Conservation (phyloP, 2,329 filamentous ascomycete species). For the Myriosclerotinia curreyana region DNA sequence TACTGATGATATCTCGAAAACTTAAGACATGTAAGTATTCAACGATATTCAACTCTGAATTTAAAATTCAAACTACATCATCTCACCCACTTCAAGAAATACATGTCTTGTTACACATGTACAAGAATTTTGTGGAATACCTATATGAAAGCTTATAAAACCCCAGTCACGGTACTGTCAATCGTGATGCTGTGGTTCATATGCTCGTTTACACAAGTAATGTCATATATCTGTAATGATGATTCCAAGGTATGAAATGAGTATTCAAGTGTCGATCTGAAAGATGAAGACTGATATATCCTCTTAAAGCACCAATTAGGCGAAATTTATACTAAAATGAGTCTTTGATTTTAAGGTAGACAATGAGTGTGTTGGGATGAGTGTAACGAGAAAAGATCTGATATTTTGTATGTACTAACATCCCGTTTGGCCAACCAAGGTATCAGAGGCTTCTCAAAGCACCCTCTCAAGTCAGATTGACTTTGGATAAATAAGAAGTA, state of each 20-base stretch:
- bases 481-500: not conserved
- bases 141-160: no score
- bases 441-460: no score
- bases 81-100: conserved; percentile 69
- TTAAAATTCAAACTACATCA: conserved; percentile 76
- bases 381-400: not conserved
- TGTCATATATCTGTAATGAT: not conserved
- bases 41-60: conserved; percentile 95
- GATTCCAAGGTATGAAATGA: not conserved
- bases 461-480: no score
- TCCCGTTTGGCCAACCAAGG: no score
- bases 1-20: no score
- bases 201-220: no score
- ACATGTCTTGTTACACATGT: conserved; percentile 62
- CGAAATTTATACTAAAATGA: not conserved
- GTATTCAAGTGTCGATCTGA: not conserved
- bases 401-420: not conserved
- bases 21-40: no score
- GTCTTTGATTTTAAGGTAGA: not conserved
- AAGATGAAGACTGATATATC: not conserved
- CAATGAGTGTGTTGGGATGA: not conserved
- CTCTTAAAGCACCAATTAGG: not conserved
- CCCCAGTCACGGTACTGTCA: no score
- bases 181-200: no score
- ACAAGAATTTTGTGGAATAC: no score